Base-by-base conservation (phyloP, 2,329 filamentous ascomycete species). In the Colletotrichum scovillei region DNA sequence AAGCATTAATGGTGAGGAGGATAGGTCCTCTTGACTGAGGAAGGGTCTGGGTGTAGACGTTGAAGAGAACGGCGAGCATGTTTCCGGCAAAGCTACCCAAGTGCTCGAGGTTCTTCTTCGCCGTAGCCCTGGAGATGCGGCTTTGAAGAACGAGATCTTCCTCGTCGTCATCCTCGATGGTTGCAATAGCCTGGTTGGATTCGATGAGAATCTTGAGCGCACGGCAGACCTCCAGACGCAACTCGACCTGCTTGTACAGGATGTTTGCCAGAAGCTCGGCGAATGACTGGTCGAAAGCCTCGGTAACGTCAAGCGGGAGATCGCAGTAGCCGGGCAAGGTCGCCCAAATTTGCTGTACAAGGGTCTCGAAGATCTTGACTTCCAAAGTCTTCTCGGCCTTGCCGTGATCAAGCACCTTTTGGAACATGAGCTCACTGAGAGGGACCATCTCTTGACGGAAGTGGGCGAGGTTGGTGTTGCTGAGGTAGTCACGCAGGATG, bases 41-140 rank as follows among this genome's bases (percentile, higher is more conserved):
- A 30, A 99, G 88, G 0, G 97, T 99, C 82, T 98, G 94, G 76
- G 94, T 98, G 85, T 99, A 99, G 57, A 99, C 96, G 80, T 99
- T 99, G 88, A 99, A 98, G n/a, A 99, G 86, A 0, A 98, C 96
- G 7, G 97, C 95, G 55, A 99, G 90, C 84, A 99, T 90, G 78
- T 98, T 98, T 74, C 93, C 93, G 1, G 96, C 89, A 79, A 97
- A 95, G 1, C 86, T 86, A 19, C 94, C 91, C 14, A 99, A 87
- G 80, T 97, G 92, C n/a, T 91, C 86, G 52, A 98, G 85, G 80
- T 98, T 98, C 82, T 92, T 92, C 81, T 91, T 86, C 0, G 97
- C 96, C 52, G 91, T 88, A 4, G 87, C 89, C 80, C 93, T 95
- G 4, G 93, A 92, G 16, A 98, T 90, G 63, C 95, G 89, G 78